Evolutionary conservation across 768 basidiomycete species (phyloP), one percentile per base, ranked within the genome.

Genomic region (Lanmaoa rubissima): DNA sequence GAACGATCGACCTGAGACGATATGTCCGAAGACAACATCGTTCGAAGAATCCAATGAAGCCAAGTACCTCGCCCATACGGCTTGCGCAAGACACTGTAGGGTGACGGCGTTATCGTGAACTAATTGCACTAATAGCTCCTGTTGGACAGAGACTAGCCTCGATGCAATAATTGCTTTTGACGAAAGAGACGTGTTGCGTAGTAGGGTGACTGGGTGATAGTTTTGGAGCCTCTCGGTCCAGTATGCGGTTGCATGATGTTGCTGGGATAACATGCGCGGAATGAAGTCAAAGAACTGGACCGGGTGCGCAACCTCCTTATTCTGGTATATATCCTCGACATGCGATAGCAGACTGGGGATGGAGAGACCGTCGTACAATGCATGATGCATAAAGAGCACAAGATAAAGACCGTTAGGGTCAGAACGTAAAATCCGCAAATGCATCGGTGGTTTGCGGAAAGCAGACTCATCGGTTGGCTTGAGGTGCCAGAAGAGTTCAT

Each of bases 11-110:
- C 79, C 79, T 17, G 79, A 79, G 6, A 80, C 69, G 17, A 77
- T 75, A 46, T 78, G 76, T 0, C 79, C 79, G 54, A 80, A 81
- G 14, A 80, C 71, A 24, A 78, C 65, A 57, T 81, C 79, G 7
- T 52, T 41, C 21, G 63, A 65, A 21, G 60, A 53, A 17, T 53
- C 47, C 21, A 66, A 34, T 1, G 54, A 57, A 21, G 69, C 64
- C 10, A 74, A 48, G 17, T 65, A 54, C 54, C 69, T 74, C 3
- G 66, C 59, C 53, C 66, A 71, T 13, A 67, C 68, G 10, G 72
- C 71, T 35, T 76, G 66, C 65, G 53, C 75, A 58, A 60, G 71
- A 57, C 64, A 78, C 68, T 68, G 79, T 58, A 64, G 68, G 47
- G 57, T 78, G 68, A 61, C 75, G 58, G 53, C 69, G 45, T 40